phyloP scores from a whole-genome alignment of 179 eudicot genomes.

The Drosera spatulata region DNA sequence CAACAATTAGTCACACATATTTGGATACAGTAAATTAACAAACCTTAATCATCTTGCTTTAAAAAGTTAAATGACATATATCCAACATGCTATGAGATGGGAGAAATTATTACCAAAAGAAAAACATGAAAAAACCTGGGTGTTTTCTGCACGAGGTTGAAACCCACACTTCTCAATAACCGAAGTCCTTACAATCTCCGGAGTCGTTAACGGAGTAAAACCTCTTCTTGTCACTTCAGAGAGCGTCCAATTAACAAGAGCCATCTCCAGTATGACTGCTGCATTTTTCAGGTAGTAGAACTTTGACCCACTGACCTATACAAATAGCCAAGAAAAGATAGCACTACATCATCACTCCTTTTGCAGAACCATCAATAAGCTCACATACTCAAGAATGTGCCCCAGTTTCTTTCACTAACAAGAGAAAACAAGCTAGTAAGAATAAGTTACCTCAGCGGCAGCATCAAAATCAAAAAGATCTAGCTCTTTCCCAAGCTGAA shows the following conservation, averaged over 20 bases:
- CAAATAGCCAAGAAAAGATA: slow-evolving; percentile 4
- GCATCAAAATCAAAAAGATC: slow-evolving; percentile 89
- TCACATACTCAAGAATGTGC: neutral
- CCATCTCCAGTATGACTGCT: slow-evolving; percentile 92
- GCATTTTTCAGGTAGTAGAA: slow-evolving; percentile 93
- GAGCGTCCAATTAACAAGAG: slow-evolving; percentile 80
- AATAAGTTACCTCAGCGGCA: slow-evolving; percentile 65
- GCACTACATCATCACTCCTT: neutral
- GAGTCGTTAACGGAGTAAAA: slow-evolving; percentile 75
- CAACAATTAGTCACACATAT: slow-evolving; percentile 4
- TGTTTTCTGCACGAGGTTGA: slow-evolving; percentile 92
- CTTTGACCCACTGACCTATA: slow-evolving; percentile 88
- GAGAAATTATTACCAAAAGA: neutral
- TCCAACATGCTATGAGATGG: too few species aligned
- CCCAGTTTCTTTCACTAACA: neutral
- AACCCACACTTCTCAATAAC: slow-evolving; percentile 94
- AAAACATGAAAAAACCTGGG: slow-evolving; percentile 43
- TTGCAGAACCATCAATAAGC: neutral
- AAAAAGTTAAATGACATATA: too few species aligned
- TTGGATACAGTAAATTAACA: neutral
- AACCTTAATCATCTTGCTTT: neutral
- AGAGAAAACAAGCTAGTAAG: neutral
- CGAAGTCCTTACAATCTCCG: slow-evolving; percentile 81
- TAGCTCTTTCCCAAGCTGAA: slow-evolving; percentile 83
- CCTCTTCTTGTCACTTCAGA: slow-evolving; percentile 74